A percentile compares a stretch with the other conserved stretches of the same genome.
Evolutionary conservation across 352 stramenopile genomes (phyloP).

Genomic region (Peronospora tabacina): DNA sequence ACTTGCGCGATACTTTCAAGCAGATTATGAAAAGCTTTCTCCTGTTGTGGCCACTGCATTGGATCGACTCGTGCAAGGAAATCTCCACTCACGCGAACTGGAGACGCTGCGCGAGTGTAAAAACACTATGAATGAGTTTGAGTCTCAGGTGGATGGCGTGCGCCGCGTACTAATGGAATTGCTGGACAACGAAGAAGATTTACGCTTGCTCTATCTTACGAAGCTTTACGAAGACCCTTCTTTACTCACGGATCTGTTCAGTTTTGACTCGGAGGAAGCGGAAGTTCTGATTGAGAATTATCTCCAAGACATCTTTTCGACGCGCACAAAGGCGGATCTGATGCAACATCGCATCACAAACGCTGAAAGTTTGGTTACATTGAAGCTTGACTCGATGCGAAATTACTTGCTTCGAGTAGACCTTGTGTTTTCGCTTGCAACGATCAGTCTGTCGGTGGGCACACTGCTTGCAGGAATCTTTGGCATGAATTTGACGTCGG

Average conservation of each 20-base stretch:
- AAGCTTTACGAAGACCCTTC: conserved; percentile 55
- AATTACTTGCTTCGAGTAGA: conserved; percentile 71
- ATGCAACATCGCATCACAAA: conserved; percentile 72
- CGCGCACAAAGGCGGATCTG: conserved; percentile 52
- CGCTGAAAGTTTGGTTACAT: conserved; percentile 70
- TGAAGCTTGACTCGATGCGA: conserved; percentile 71
- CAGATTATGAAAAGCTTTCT: conserved; percentile 41
- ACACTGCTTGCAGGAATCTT: conserved; percentile 63
- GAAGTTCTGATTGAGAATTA: conserved; percentile 77
- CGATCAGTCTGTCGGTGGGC: conserved; percentile 51
- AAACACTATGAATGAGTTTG: conserved; percentile 65
- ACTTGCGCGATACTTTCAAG: conserved; percentile 44
- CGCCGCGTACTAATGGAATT: conserved; percentile 56
- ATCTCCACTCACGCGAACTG: conserved; percentile 41
- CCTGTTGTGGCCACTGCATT: conserved; percentile 40
- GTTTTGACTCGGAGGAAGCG: conserved; percentile 65
- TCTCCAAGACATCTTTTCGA: conserved; percentile 76
- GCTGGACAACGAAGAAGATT: conserved; percentile 59
- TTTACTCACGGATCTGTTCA: conserved; percentile 46
- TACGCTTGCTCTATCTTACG: conserved; percentile 55
- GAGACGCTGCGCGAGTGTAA: conserved; percentile 62
- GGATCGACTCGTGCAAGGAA: conserved; percentile 42
- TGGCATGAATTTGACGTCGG: conserved; percentile 63
- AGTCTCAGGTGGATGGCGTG: conserved; percentile 55
- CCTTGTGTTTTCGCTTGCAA: conserved; percentile 63